phyloP scores from a whole-genome alignment of 2,329 filamentous ascomycete species.

The Colletotrichum higginsianum region DNA sequence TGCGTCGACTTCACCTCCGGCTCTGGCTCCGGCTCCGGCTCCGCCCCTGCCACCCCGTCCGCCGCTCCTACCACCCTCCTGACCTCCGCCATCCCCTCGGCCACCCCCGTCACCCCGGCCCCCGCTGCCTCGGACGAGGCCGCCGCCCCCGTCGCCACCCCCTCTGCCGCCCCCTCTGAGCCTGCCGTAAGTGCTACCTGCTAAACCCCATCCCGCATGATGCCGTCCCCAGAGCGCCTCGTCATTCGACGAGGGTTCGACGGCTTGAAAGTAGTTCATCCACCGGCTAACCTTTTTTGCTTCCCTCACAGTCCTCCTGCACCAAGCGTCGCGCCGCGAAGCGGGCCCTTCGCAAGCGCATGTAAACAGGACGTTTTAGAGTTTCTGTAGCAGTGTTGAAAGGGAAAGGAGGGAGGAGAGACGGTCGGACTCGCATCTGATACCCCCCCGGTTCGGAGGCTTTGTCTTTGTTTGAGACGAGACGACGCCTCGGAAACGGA shows the following conservation, averaged over 20 bases:
- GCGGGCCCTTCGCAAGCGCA: conserved; percentile 39
- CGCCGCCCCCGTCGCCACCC: conserved; percentile 12
- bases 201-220: neutral
- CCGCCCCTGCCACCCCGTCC: conserved; percentile 14
- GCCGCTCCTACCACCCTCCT: conserved; percentile 33
- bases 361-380: conserved; percentile 25
- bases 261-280: neutral
- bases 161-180: conserved; percentile 12
- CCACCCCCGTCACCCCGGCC: conserved; percentile 29
- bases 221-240: neutral
- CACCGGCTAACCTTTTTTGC: neutral
- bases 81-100: conserved; percentile 22
- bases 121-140: conserved; percentile 14
- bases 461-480: conserved; percentile 17
- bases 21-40: conserved; percentile 30
- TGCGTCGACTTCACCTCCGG: conserved; percentile 70
- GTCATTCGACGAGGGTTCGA: conserved; percentile 6
- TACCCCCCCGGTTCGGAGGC: conserved; percentile 23
- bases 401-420: conserved; percentile 2
- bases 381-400: conserved; percentile 1
- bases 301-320: conserved; percentile 28
- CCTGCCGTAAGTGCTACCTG: conserved; percentile 24
- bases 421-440: conserved; percentile 27
- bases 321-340: conserved; percentile 33
- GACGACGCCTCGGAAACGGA: conserved; percentile 34